phyloP scores from a whole-genome alignment of 345 rosid genomes.

The Erucastrum elatum region DNA sequence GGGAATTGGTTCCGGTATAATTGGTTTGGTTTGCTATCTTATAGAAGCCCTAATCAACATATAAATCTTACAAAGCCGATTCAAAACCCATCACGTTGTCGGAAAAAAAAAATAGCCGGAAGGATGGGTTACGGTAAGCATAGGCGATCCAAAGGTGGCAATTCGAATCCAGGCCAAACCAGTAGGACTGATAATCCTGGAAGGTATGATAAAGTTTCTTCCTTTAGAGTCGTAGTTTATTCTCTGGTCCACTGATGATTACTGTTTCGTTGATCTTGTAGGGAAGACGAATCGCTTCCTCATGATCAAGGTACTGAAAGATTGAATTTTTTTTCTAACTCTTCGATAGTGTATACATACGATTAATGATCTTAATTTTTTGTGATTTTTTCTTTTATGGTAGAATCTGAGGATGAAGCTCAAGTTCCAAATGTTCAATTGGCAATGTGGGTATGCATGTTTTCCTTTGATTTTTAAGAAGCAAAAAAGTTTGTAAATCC shows the following conservation, averaged over 20 bases:
- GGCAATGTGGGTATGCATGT: constrained; percentile 86
- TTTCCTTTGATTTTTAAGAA: constrained; percentile 1
- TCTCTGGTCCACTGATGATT: constrained; percentile 21
- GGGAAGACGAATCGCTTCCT: constrained; percentile 42
- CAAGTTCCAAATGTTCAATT: constrained; percentile 68
- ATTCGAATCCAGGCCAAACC: constrained; percentile 28
- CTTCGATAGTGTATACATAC: not conserved
- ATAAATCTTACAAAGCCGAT: constrained; percentile 29
- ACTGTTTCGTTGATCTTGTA: not conserved
- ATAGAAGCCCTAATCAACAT: constrained; percentile 18
- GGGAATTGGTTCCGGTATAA: constrained; percentile 4
- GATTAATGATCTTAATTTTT: not conserved
- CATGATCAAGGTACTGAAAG: constrained; percentile 31
- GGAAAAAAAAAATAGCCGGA: constrained; percentile 23
- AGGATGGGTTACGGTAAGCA: constrained; percentile 39
- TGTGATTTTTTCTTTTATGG: constrained; percentile 31
- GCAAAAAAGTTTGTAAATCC: not conserved
- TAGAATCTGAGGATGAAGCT: constrained; percentile 64
- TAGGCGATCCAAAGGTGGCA: constrained; percentile 36
- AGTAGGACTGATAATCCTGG: constrained; percentile 31
- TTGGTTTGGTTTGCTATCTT: not conserved
- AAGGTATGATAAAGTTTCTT: constrained; percentile 19
- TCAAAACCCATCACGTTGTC: constrained; percentile 3
- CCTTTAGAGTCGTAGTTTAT: not conserved
- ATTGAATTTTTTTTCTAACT: not conserved